Evolutionary conservation across 2,329 filamentous ascomycete species (phyloP).

Genomic region (Teratosphaeria destructans): DNA sequence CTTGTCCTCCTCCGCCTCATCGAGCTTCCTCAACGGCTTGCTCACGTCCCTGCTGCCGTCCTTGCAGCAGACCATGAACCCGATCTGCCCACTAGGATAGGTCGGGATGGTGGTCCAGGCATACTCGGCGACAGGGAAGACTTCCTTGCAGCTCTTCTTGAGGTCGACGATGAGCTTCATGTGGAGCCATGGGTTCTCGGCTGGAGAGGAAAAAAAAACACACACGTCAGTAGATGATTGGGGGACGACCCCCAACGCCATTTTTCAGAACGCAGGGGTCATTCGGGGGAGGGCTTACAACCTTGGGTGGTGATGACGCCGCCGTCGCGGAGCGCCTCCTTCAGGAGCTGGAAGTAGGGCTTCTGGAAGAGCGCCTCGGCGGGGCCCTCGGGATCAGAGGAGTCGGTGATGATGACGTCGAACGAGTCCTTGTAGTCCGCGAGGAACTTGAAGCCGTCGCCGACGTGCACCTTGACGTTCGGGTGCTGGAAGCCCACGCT

Average conservation of each 20-base stretch:
- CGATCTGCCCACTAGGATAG: conserved; percentile 97
- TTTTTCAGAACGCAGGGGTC: conserved; percentile 10
- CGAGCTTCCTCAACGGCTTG: conserved; percentile 73
- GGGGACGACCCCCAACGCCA: not conserved
- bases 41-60: conserved; percentile 73
- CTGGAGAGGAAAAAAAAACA: conserved; percentile 37
- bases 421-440: conserved; percentile 94
- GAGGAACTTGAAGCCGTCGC: conserved; percentile 98
- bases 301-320: conserved; percentile 99
- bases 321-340: conserved; percentile 81
- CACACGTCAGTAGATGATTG: conserved; percentile 12
- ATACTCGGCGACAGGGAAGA: conserved; percentile 97
- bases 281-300: conserved; percentile 71
- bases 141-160: conserved; percentile 91
- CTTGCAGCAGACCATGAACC: conserved; percentile 99
- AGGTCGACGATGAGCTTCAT: conserved; percentile 85
- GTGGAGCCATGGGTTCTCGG: conserved; percentile 99
- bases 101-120: conserved; percentile 99
- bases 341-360: conserved; percentile 92
- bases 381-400: conserved; percentile 91
- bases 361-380: conserved; percentile 97
- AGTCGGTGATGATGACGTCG: conserved; percentile 99
- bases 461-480: conserved; percentile 84
- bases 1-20: conserved; percentile 79
- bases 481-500: conserved; percentile 81